Evolutionary conservation across 176 grass and related monocot genomes (phyloP).

Genomic region (Tillandsia fasciculata): DNA sequence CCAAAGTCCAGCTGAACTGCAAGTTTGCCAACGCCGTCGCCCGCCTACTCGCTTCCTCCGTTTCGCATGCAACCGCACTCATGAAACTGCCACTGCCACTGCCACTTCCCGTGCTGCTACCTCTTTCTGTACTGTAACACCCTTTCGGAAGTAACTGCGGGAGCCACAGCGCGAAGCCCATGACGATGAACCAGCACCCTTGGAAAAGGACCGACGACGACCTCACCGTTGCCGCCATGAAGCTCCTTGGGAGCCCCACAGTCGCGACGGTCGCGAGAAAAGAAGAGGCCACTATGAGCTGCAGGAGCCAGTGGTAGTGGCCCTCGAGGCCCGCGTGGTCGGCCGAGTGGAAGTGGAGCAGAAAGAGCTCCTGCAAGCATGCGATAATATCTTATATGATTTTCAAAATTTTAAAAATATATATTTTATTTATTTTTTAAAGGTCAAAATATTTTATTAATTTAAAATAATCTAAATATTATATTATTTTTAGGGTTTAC

Average conservation of each 20-base stretch:
- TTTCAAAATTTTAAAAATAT: too few species aligned
- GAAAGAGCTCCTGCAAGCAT: conserved; percentile 39
- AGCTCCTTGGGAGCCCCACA: conserved; percentile 36
- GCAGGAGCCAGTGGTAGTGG: conserved; percentile 88
- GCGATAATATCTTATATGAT: too few species aligned
- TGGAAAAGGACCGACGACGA: conserved; percentile 58
- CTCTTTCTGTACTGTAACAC: conserved; percentile 27
- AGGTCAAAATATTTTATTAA: too few species aligned
- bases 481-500: too few species aligned
- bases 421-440: too few species aligned
- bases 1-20: conserved; percentile 72
- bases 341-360: conserved; percentile 61
- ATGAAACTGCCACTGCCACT: background rate
- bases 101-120: background rate
- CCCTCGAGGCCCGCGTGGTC: conserved; percentile 69
- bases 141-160: conserved; percentile 46
- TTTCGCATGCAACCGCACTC: conserved; percentile 44
- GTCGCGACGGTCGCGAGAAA: conserved; percentile 19
- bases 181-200: conserved; percentile 71
- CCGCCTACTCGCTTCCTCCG: conserved; percentile 42
- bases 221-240: conserved; percentile 36
- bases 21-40: conserved; percentile 53
- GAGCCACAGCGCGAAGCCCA: conserved; percentile 66
- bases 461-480: too few species aligned
- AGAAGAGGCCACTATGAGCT: conserved; percentile 37